A percentile compares a stretch with the other conserved stretches of the same genome.
Evolutionary conservation across 352 stramenopile genomes (phyloP).

Genomic region (Peronospora destructor): DNA sequence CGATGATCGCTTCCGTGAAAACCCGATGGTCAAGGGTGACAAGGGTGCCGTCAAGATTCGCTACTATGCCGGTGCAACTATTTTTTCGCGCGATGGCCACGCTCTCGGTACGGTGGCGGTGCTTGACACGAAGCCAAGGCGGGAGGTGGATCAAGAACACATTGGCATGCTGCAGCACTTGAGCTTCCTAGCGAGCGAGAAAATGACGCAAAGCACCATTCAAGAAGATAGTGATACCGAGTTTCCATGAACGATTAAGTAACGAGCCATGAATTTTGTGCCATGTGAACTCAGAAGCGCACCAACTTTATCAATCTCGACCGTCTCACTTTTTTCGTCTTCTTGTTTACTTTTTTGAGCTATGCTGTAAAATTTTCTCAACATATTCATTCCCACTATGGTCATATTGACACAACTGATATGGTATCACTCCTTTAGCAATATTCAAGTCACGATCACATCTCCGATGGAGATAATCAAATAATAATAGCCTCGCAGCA

Average conservation of each 20-base stretch:
- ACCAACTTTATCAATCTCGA: background rate
- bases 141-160: conserved; percentile 77
- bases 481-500: too few relatives aligned
- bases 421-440: too few relatives aligned
- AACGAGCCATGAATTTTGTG: conserved; percentile 16
- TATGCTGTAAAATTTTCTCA: too few relatives aligned
- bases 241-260: conserved; percentile 45
- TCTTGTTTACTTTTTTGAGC: too few relatives aligned
- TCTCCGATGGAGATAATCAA: too few relatives aligned
- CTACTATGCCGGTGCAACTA: conserved; percentile 81
- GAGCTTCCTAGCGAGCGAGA: conserved; percentile 82
- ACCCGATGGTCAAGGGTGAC: conserved; percentile 83
- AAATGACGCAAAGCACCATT: conserved; percentile 81
- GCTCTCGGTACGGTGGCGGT: conserved; percentile 79
- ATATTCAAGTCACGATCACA: too few relatives aligned
- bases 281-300: conserved; percentile 17
- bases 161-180: conserved; percentile 85
- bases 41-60: conserved; percentile 81
- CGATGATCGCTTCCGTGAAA: conserved; percentile 80
- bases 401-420: too few relatives aligned
- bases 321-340: too few relatives aligned
- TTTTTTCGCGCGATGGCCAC: conserved; percentile 74
- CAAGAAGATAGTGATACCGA: conserved; percentile 77
- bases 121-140: conserved; percentile 71
- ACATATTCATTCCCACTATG: too few relatives aligned